phyloP scores from a whole-genome alignment of 306 rosid genomes.

The Rosa rugosa region DNA sequence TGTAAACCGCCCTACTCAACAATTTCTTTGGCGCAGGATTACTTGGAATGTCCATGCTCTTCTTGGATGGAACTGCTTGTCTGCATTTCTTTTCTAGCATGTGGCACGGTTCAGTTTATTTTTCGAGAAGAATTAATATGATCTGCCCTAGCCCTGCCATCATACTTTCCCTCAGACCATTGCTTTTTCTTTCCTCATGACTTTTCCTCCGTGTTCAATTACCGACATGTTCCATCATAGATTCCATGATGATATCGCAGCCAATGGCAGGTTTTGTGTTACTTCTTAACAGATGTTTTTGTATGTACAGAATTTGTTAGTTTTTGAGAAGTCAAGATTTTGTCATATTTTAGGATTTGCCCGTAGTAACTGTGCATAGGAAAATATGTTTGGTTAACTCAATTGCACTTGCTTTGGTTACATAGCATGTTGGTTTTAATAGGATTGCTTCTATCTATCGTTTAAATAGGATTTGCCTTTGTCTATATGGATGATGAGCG shows the following conservation, averaged over 20 bases:
- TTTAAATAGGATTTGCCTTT: slow-evolving; percentile 66
- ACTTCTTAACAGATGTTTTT: slow-evolving; percentile 50
- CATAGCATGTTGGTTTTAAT: slow-evolving; percentile 32
- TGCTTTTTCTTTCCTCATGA: slow-evolving; percentile 90
- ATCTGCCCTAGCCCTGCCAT: slow-evolving; percentile 78
- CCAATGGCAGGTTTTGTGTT: slow-evolving; percentile 83
- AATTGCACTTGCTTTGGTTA: slow-evolving; percentile 22
- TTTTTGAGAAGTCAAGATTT: slow-evolving; percentile 29
- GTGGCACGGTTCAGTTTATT: slow-evolving; percentile 76
- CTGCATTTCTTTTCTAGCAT: slow-evolving; percentile 87
- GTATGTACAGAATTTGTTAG: slow-evolving; percentile 27
- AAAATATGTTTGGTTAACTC: slow-evolving; percentile 8
- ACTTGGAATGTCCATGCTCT: slow-evolving; percentile 85
- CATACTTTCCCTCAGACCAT: slow-evolving; percentile 73
- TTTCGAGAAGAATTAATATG: slow-evolving; percentile 72
- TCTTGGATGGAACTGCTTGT: slow-evolving; percentile 79
- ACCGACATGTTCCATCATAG: slow-evolving; percentile 83
- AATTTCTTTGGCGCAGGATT: slow-evolving; percentile 93
- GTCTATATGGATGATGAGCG: slow-evolving; percentile 83
- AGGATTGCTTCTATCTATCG: slow-evolving; percentile 61
- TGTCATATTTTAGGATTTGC: slow-evolving; percentile 23
- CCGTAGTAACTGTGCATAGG: slow-evolving; percentile 11
- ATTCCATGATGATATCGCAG: slow-evolving; percentile 67
- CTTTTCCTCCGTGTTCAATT: slow-evolving; percentile 84
- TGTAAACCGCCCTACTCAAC: slow-evolving; percentile 67